Evolutionary conservation across 176 grass and related monocot species (phyloP), one percentile per base, ranked within the genome.

Genomic region (Ampelocalamus luodianensis): DNA sequence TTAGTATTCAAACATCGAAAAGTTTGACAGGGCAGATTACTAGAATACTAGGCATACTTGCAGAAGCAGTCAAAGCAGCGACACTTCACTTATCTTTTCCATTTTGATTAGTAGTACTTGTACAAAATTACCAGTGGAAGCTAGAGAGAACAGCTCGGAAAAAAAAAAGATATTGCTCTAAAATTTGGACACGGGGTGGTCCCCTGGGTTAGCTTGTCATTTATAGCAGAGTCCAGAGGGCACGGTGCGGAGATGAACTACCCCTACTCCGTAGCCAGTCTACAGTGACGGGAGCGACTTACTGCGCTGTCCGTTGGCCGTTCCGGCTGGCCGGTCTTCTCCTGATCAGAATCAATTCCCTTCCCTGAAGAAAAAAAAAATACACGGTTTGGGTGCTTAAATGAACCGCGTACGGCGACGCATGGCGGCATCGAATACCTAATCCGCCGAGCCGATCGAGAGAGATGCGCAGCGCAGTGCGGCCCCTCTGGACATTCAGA

Each of bases 341-440:
- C 53, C 77, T 29, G 18, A 37, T 51, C 59, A 8, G 11, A 54
- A 18, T 65, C 69, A 73, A 34, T 34, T 56, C 18, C 40, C n/a
- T 62, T 80, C 43, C 4, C 22, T 17, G 18, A 15, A 3, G 68
- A 0, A 17, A 63, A 40, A 46, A 10, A 15, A 24, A 45, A 0
- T 18, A 81, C 83, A 24, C 83, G 88, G 64, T 77, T 64, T 27
- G 20, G 18, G 37, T 26, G 70, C 20, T 2, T 81, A 53, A 89
- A 80, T 85, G 82, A 40, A n/a, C 59, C 49, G 76, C 27, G 82
- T 84, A 84, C 46, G 75, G 55, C 44, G 48, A 71, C 34, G 15
- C 66, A 65, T 64, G 29, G 76, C 43, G 13, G 15, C 67, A 18
- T n/a, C 67, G 32, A 17, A 14, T 3, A 80, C 85, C 53, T 22